Base-by-base conservation (phyloP, 2,329 filamentous ascomycete species). In the Ilyonectria destructans region DNA sequence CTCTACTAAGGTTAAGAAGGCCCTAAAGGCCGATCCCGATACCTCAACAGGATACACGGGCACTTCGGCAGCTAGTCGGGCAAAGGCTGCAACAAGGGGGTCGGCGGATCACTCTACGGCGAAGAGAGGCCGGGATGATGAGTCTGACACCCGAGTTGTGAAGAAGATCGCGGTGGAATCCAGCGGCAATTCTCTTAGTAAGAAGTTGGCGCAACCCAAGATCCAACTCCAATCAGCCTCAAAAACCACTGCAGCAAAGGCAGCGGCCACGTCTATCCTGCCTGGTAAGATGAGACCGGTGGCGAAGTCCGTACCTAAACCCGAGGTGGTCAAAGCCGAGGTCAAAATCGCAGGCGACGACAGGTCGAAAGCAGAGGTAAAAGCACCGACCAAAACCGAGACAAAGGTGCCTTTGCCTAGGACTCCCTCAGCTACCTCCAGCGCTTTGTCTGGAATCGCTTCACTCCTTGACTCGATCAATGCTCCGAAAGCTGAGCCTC, bases 401-500 rank as follows among this genome's bases (percentile, higher is more conserved):
- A 59, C 74, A 7, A 82, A 80, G 55, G 62, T 71, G 4, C 58
- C 73, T 12, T 65, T 77, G 12, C 62, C 77, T 13, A 82, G 80
- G 68, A 70, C 80, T 9, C 69, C 79, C 10, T 74, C 82, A 23
- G 35, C 75, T 9, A 68, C 74, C 12, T 79, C 82, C 2, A 79
- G 81, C 46, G 79, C 79, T 3, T 73, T 83, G 45, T 88, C 87
- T 1, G 85, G 83, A 40, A 87, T 90, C 63, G 85, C 87, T 13
- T 86, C 86, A 6, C 78, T 90, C 17, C 82, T 90, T 21, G 86
- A 87, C 63, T 84, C 83, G 12, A 85, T 85, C 70, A 85, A 84
- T 61, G 81, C 83, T 6, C 82, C 82, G 6, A 84, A 84, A 62
- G 69, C 79, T 2, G 79, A 82, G 48, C 68, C 76, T 12, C 73